Evolutionary conservation across 2,329 filamentous ascomycete genomes (phyloP), one percentile per base, ranked within the genome.

Genomic region (Pezicula radicicola): DNA sequence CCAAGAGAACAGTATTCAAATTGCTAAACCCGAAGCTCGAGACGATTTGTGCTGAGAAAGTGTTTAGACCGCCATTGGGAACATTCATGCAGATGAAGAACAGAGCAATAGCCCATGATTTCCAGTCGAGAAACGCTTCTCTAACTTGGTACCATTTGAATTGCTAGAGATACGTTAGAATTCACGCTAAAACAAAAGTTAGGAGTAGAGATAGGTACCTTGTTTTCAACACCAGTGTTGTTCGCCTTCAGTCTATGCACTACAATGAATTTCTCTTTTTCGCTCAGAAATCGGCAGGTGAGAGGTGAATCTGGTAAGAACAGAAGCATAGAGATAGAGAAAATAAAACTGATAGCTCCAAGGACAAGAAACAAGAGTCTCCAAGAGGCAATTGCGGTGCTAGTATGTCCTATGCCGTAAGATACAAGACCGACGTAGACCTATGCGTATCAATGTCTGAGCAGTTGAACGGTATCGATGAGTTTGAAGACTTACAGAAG

Each of bases 391-490:
- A 85, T 75, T 5, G 68, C 57, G 0, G 77, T 72, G 1, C 78
- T 78, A 40, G 78, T 64, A 21, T 73, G 72, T 15, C 69, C 66
- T 6, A 85, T 83, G 4, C 80, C 81, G 56, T 85, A 85, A 2
- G 82, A 80, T 1, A 85, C 67, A 4, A 81, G 57, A 3, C 81
- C 82, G 10, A 81, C 82, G 28, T 84, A 73, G 18, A 85, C 81
- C 63, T 81, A 80, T 1, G 5, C 21, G 21, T 5, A 21, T 21
- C 21, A 21, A 21, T 5, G 21, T 21, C 21, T 21, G 21, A 21
- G 21, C 21, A 21, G 3, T 21, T 5, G 21, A 21, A 21, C 5
- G 21, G 3, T 21, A 21, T 5, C 5, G 21, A 21, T 5, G 21
- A 21, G 21, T 21, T 21, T 5, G 21, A 21, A 21, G 5, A 21